phyloP scores from a whole-genome alignment of 805 yeast species.

The Hanseniaspora nectarophila region DNA sequence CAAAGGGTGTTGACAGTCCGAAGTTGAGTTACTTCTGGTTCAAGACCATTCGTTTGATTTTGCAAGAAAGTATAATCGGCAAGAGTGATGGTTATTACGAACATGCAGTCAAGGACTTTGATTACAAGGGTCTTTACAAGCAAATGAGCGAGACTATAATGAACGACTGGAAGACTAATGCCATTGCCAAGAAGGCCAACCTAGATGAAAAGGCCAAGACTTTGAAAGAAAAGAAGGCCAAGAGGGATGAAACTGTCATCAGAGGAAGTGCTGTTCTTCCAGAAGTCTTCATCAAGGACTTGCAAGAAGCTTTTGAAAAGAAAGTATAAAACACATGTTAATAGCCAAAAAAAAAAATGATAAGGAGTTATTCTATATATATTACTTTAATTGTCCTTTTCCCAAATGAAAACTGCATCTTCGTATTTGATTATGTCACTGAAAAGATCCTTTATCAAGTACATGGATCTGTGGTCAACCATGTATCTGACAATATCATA shows the following conservation, averaged over 20 bases:
- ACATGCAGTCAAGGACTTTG: neutral
- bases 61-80: slow-evolving; percentile 1
- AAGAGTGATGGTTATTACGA: neutral
- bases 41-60: slow-evolving; percentile 2
- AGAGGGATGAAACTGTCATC: neutral
- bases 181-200: neutral
- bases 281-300: neutral
- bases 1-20: neutral
- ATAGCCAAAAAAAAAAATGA: neutral
- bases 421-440: slow-evolving; percentile 20
- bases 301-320: slow-evolving; percentile 1
- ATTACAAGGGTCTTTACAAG: slow-evolving; percentile 5
- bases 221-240: neutral
- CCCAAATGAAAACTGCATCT: slow-evolving; percentile 27
- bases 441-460: slow-evolving; percentile 18
- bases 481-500: slow-evolving; percentile 17
- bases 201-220: neutral
- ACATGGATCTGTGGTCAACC: slow-evolving; percentile 16
- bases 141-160: slow-evolving; percentile 1
- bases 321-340: slow-evolving; percentile 1
- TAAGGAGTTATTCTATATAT: neutral
- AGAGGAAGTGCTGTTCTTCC: neutral
- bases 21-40: slow-evolving; percentile 1
- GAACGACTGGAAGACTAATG: neutral
- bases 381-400: slow-evolving; percentile 3